Evolutionary conservation across 345 rosid genomes (phyloP), one percentile per base, ranked within the genome.

Genomic region (Brassica rapa): DNA sequence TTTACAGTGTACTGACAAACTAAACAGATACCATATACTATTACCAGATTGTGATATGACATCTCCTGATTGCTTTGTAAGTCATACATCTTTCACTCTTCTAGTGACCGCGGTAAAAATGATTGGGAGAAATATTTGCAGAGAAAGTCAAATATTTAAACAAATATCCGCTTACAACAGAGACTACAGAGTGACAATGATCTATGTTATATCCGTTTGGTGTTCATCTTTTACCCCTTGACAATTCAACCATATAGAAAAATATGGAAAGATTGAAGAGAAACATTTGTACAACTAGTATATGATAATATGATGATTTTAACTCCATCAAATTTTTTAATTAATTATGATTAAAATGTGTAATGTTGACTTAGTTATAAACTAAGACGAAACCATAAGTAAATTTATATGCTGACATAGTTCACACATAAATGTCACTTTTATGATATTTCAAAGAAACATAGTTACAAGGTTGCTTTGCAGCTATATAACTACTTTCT

Each of bases 51-150:
- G 79, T 53, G 30, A 70, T 15, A 2, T 4, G n/a, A 3, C 61
- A 76, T 27, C 68, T 60, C 62, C 73, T 59, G 23, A 67, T 66
- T 75, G 70, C 56, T 70, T 2, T 30, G 75, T 68, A 62, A 77
- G 73, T 76, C 59, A 37, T n/a, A 35, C 37, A 43, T 43, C 21
- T 61, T 62, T 43, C 5, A 16, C 43, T 33, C 39, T 35, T 14
- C 5, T 23, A 39, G 5, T 68, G 23, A 25, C 14, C 2, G 1
- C 9, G 60, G 24, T 7, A 55, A 19, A 16, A 55, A 55, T 55
- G 60, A 19, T 19, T 21, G 10, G 61, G 11, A 56, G 60, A 16
- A 16, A 16, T 7, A 55, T 16, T 55, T 43, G 12, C 53, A 11
- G n/a, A 43, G 53, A 43, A 43, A 43, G 6, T 43, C 53, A 12